Percentiles rank a stretch among this genome's conserved stretches.
These are phyloP conservation scores for Iris macrosiphon DNA, from an alignment of 106 monocot genomes.

Conservation along the genomic window DNA sequence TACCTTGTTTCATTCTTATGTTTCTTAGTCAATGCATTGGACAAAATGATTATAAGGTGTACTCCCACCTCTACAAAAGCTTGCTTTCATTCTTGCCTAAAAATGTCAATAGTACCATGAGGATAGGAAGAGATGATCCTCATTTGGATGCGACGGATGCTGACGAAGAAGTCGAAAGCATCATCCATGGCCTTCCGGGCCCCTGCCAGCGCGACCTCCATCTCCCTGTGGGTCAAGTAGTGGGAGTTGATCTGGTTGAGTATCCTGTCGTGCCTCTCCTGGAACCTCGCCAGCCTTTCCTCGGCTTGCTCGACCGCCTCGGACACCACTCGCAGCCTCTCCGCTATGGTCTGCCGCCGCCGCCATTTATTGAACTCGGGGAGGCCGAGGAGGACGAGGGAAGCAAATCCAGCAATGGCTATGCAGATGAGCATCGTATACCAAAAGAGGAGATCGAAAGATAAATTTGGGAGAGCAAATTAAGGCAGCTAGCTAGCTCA, in stretches of 20 bases:
- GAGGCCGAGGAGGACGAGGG: constrained; percentile 4
- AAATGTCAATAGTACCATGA: background rate
- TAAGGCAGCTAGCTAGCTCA: too few relatives aligned
- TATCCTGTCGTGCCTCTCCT: constrained; percentile 32
- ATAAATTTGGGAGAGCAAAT: too few relatives aligned
- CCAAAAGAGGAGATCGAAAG: background rate
- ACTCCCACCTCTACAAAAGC: too few relatives aligned
- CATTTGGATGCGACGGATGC: constrained; percentile 14
- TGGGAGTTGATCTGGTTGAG: constrained; percentile 20
- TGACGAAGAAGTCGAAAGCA: constrained; percentile 10
- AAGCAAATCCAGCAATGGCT: constrained; percentile 3
- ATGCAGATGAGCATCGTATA: background rate
- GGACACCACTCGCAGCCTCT: constrained; percentile 9
- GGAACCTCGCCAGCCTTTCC: constrained; percentile 8
- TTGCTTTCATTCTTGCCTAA: too few relatives aligned
- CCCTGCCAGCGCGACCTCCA: constrained; percentile 12
- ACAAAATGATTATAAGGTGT: too few relatives aligned
- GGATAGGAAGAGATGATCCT: constrained; percentile 11
- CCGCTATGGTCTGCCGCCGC: background rate
- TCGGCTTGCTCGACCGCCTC: constrained; percentile 17
- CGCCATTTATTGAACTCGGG: constrained; percentile 8
- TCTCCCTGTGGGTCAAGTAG: constrained; percentile 9
- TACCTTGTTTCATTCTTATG: too few relatives aligned
- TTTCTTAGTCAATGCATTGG: too few relatives aligned
- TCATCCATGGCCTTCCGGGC: constrained; percentile 18